Base-by-base conservation (phyloP, 805 yeast genomes). In the Candida dajiaensis region DNA sequence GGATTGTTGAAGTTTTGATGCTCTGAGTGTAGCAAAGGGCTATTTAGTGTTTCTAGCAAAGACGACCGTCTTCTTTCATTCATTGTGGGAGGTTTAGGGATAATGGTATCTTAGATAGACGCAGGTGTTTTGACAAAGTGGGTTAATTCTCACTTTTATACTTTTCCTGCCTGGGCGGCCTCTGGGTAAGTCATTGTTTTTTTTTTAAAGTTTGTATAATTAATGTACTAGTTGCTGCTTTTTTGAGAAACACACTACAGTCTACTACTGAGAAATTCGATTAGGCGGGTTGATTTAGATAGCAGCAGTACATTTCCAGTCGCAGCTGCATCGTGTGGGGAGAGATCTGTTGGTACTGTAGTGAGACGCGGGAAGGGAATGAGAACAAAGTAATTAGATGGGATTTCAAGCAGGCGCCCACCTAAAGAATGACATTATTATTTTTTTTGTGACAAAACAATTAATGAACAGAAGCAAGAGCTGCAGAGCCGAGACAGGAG, bases 21-120 rank as follows among this genome's bases (percentile, higher is more conserved):
- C 25, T 33, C 44, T 8, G 47, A 40, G 9, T 40, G 39, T 31
- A 48, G 38, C 20, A 50, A 28, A 6, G 53, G 53, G 39, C 50
- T 47, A 43, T 50, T 50, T 28, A 50, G 41, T 13, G 50, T 28
- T 4, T 42, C 49, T 5, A 50, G 43, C 22, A 50, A 28, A 5
- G 53, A 50, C 15, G 47, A 43, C 47, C 53, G 47, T 50, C 53
- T 47, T 42, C 47, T 43, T 13, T 40, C 40, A 23, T 42, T 33
- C 45, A 44, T 40, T 2, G 18, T 29, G 19, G 11, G 20, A n/a
- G n/a, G n/a, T n/a, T n/a, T n/a, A n/a, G n/a, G n/a, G n/a, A n/a
- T n/a, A n/a, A n/a, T n/a, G n/a, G n/a, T n/a, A n/a, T n/a, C n/a
- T n/a, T n/a, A n/a, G n/a, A n/a, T n/a, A n/a, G n/a, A n/a, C n/a